phyloP scores from a whole-genome alignment of 768 basidiomycete genomes.

The Kwoniella bestiolae region DNA sequence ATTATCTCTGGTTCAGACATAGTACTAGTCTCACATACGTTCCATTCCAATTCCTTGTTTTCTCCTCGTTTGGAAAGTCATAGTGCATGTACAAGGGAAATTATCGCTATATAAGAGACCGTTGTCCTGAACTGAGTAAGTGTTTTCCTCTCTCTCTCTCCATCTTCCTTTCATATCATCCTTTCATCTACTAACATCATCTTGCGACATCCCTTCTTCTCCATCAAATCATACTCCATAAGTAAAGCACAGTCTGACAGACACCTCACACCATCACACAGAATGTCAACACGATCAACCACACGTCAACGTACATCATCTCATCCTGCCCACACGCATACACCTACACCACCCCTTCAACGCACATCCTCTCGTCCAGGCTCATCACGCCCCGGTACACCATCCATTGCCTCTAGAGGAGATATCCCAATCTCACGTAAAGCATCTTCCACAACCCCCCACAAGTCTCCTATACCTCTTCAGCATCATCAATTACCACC shows the following conservation, averaged over 20 bases:
- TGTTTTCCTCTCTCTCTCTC: background rate
- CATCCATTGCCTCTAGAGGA: slow-evolving; percentile 8
- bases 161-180: background rate
- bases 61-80: background rate
- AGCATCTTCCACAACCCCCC: background rate
- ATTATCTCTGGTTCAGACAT: background rate
- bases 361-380: slow-evolving; percentile 23
- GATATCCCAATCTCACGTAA: slow-evolving; percentile 19
- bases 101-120: no score
- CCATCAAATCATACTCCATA: background rate
- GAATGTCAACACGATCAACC: slow-evolving; percentile 19
- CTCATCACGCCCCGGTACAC: slow-evolving; percentile 21
- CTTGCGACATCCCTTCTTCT: background rate
- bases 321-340: slow-evolving; percentile 10
- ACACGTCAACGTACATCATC: slow-evolving; percentile 12
- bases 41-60: background rate
- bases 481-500: background rate
- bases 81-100: no score
- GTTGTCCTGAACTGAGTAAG: background rate
- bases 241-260: background rate
- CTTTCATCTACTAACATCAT: no score
- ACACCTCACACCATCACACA: background rate
- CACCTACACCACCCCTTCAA: slow-evolving; percentile 13
- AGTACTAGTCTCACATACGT: background rate
- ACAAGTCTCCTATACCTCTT: background rate